Evolutionary conservation across 2,329 filamentous ascomycete species (phyloP).

Genomic region (Phoma sp.): DNA sequence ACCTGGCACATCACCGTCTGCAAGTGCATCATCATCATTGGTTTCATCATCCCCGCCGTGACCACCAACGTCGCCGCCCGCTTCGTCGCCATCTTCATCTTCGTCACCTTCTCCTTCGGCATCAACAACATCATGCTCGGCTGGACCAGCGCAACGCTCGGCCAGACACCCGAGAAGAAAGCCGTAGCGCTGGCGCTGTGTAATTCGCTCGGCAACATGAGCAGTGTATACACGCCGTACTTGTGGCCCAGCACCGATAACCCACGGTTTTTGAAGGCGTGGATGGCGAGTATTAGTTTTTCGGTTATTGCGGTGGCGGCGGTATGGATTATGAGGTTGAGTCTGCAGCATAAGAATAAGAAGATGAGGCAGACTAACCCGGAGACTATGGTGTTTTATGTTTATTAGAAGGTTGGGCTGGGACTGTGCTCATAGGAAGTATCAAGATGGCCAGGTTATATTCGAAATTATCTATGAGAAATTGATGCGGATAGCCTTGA

Average conservation of each 20-base stretch:
- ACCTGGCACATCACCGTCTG: conserved; percentile 60
- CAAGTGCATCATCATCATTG: conserved; percentile 51
- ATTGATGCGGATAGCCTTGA: too few species aligned
- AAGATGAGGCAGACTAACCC: conserved; percentile 18
- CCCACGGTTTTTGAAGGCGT: conserved; percentile 37
- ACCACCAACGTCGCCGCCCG: conserved; percentile 36
- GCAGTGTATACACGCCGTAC: conserved; percentile 39
- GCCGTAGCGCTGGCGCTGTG: conserved; percentile 41
- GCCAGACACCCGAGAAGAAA: conserved; percentile 42
- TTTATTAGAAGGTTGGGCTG: conserved; percentile 1
- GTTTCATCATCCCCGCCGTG: conserved; percentile 50
- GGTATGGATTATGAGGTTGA: conserved; percentile 33
- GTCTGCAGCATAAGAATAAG: conserved; percentile 38
- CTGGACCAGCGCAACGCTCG: conserved; percentile 36
- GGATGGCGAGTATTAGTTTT: conserved; percentile 37
- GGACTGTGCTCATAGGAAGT: too few species aligned
- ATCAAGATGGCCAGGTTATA: too few species aligned
- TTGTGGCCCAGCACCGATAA: conserved; percentile 35
- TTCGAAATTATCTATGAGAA: too few species aligned
- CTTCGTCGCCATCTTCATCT: conserved; percentile 42
- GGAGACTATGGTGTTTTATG: conserved; percentile 11
- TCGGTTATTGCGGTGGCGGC: conserved; percentile 32
- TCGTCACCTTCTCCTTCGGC: conserved; percentile 38
- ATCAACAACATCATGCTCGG: conserved; percentile 43
- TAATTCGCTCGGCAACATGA: conserved; percentile 37